Base-by-base conservation (phyloP, 2,329 filamentous ascomycete genomes). In the Aspergillus puulaauensis region DNA sequence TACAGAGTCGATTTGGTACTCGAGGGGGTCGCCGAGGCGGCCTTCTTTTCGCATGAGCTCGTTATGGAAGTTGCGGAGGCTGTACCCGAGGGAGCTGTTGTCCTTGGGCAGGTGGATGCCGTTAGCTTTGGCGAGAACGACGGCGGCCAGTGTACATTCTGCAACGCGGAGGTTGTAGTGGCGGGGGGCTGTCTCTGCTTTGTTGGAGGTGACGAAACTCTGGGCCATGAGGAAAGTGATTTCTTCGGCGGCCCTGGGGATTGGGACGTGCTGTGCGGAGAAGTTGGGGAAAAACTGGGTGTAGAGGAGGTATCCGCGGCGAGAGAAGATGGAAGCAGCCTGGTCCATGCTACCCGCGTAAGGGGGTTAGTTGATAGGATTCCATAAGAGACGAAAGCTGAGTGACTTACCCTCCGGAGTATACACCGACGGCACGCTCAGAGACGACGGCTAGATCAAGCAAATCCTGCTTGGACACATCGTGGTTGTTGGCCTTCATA, bases 101-200 rank as follows among this genome's bases (percentile, higher is more conserved):
- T 99, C 95, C 56, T 83, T 77, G 17, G 90, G 87, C 1, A 98
- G 85, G 1, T 84, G 86, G 37, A 89, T 69, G 2, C 78, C 78
- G 60, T 86, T 80, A 41, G 82, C 79, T 65, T 86, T 86, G 41
- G 85, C 82, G 2, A 89, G 75, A 31, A 87, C 82, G 15, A 84
- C 79, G 3, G 95, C 92, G 3, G 95, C 95, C 33, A 99, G 83
- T 54, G 90, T 95, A 78, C 91, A 96, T 77, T 99, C 95, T 39
- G 97, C 95, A 1, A 99, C 95, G 27, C 95, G 89, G 23, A 99
- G 84, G 75, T 99, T 99, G 81, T 98, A 99, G 81, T 93, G 91
- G 62, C 96, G 88, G 0, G 93, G 93, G 0, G 89, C 95, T 1
- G 93, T 96, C 61, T 93, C 90, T 70, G 95, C 90, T 79, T 99